Conservation (phyloP, 208 protist species). For the Leishmania amazonensis region DNA sequence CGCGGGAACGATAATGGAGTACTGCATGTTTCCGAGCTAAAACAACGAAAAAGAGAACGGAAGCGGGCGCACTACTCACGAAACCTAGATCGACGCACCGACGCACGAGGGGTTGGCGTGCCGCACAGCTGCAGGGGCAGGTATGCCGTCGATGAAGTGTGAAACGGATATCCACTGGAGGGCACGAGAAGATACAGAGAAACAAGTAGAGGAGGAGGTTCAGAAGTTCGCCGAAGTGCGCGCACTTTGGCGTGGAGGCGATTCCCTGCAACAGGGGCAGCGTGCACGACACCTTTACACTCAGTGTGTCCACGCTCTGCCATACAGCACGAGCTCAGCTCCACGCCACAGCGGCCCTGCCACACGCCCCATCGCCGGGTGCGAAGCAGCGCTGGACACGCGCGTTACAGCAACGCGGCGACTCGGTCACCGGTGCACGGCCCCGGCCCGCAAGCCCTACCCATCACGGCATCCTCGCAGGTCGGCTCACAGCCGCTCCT, state of each 20-base stretch:
- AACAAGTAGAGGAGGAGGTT: not conserved
- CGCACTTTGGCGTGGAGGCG: not conserved
- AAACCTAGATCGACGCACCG: not conserved
- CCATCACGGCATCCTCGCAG: not conserved
- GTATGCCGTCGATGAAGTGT: not conserved
- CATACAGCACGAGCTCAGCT: not conserved
- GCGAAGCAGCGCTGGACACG: not conserved
- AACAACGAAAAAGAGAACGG: not conserved
- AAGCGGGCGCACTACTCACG: not conserved
- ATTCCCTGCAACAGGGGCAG: not conserved
- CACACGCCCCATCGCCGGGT: not conserved
- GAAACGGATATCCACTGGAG: too few species aligned
- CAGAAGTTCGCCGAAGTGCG: not conserved
- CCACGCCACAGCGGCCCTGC: not conserved
- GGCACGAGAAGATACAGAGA: not conserved
- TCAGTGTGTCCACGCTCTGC: not conserved
- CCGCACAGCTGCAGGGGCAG: not conserved
- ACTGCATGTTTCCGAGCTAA: constrained; percentile 28
- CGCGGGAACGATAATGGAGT: constrained; percentile 83
- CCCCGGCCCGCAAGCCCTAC: not conserved
- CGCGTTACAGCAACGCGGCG: not conserved
- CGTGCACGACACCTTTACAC: too few species aligned
- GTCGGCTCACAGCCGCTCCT: not conserved
- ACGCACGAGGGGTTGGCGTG: not conserved
- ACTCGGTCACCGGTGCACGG: not conserved